These are phyloP conservation scores for Vaccinium vitisidaea DNA, from an alignment of 148 eudicot species.

Conservation along the genomic window DNA sequence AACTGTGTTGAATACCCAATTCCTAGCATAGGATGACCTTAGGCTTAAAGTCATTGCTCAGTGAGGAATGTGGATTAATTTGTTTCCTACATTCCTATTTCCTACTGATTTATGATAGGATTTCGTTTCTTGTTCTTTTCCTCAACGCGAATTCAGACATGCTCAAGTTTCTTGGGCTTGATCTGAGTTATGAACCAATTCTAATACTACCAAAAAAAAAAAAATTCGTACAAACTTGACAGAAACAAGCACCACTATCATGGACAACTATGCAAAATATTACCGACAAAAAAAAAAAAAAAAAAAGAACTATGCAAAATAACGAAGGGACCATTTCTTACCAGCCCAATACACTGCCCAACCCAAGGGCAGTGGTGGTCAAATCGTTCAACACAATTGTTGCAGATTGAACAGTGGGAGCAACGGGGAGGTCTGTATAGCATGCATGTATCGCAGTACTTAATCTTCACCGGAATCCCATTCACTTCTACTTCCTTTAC, in stretches of 20 bases:
- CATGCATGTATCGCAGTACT: conserved; percentile 99
- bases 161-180: conserved; percentile 2
- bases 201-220: neutral
- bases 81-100: neutral
- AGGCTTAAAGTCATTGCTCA: neutral
- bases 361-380: conserved; percentile 99
- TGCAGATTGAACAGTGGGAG: conserved; percentile 98
- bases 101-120: neutral
- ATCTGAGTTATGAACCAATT: neutral
- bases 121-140: neutral
- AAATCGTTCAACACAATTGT: conserved; percentile 95
- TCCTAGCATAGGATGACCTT: neutral
- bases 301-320: neutral
- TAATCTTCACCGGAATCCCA: conserved; percentile 89
- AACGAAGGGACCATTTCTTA: conserved; percentile 27
- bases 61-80: neutral
- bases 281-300: too few species aligned
- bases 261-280: neutral
- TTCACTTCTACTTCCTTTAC: conserved; percentile 95
- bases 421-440: conserved; percentile 98
- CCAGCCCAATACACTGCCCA: conserved; percentile 98
- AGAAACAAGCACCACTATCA: neutral
- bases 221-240: neutral
- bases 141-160: neutral
- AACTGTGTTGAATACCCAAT: neutral